Base-by-base conservation (phyloP, 2,329 filamentous ascomycete species). In the Colletotrichum echinochloae region DNA sequence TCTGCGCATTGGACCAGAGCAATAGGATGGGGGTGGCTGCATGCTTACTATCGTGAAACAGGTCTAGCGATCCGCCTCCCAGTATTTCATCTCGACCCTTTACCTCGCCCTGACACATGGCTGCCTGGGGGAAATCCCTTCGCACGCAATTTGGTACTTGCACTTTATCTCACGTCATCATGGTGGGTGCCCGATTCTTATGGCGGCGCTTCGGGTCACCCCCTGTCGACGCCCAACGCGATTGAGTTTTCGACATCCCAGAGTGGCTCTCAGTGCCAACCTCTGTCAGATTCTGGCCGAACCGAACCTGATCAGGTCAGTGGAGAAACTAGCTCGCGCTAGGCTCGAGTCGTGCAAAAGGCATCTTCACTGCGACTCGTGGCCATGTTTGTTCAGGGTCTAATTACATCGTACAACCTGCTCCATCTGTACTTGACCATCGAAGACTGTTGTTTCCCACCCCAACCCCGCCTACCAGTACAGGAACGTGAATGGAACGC, bases 241-340 rank as follows among this genome's bases (percentile, higher is more conserved):
- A 67, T 67, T 67, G 57, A 67, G 64, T 61, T 62, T 62, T 62
- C 6, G 49, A 51, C 62, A 54, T 66, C 49, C 63, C 65, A 64
- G 60, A n/a, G 33, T 48, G 12, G 41, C 41, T 23, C 28, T 7
- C 20, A n/a, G 11, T 55, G 28, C 37, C 28, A 33, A 8, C 8
- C 23, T 18, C 41, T 5, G 16, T 39, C 28, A 54, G 66, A 57
- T 51, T 56, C 26, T 35, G 55, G 35, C 51, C 33, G 44, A 26
- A 55, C 37, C 41, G 7, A 30, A 11, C 35, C 51, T 18, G 20
- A 46, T 35, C 48, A 8, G 26, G 28, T 59, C 41, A 18, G n/a
- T 66, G 51, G 51, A 37, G 33, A 41, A 8, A 12, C 20, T n/a
- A 23, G 9, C 7, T 23, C 12, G 30, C 30, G 6, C 20, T 26